A percentile compares a stretch with the other conserved stretches of the same genome.
These are phyloP conservation scores for Graphium sp. DNA, from an alignment of 2,329 filamentous ascomycete genomes.

Conservation along the genomic window DNA sequence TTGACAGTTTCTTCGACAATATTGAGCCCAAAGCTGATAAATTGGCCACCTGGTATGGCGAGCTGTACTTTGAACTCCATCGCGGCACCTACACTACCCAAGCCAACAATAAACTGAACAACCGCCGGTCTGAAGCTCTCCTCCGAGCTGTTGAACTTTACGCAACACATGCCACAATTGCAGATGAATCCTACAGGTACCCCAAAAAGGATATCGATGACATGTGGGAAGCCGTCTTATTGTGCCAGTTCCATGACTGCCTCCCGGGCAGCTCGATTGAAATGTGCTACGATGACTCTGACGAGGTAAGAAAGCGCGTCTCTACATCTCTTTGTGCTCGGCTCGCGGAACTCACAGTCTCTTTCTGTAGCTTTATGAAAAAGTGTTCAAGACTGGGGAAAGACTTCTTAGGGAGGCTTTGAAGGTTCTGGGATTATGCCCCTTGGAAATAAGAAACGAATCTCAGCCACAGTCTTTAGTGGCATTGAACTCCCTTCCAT, in stretches of 20 bases:
- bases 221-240: constrained; percentile 85
- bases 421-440: constrained; percentile 44
- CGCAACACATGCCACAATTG: constrained; percentile 69
- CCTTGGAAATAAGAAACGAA: too few relatives aligned
- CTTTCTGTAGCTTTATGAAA: constrained; percentile 48
- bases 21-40: constrained; percentile 64
- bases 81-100: constrained; percentile 95
- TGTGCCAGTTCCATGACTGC: constrained; percentile 97
- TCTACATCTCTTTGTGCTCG: neutral
- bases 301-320: constrained; percentile 35
- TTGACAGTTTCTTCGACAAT: constrained; percentile 85
- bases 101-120: constrained; percentile 92
- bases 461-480: too few relatives aligned
- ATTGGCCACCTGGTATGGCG: constrained; percentile 92
- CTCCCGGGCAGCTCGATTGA: constrained; percentile 88
- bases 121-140: constrained; percentile 69
- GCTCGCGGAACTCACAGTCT: constrained; percentile 9
- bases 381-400: constrained; percentile 64
- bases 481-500: constrained; percentile 75
- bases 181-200: constrained; percentile 61
- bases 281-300: constrained; percentile 95
- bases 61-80: constrained; percentile 95
- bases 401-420: constrained; percentile 56
- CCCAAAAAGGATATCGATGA: constrained; percentile 86
- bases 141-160: constrained; percentile 79